Conservation (phyloP, 345 rosid genomes). For the Microthlaspi erraticum region DNA sequence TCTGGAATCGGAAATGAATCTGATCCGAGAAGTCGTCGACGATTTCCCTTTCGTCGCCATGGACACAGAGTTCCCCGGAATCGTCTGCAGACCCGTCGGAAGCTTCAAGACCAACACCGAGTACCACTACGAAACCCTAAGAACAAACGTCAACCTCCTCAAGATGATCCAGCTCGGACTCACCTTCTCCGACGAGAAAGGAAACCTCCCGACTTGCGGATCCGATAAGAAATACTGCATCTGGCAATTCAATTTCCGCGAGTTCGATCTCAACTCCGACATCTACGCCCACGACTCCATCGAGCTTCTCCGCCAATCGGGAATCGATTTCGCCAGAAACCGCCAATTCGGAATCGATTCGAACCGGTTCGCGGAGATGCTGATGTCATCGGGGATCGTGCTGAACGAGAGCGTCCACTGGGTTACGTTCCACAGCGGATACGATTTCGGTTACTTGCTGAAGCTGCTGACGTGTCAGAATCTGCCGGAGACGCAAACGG, state of each 20-base stretch:
- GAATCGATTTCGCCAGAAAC: constrained; percentile 71
- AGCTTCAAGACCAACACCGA: constrained; percentile 58
- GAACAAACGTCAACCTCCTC: constrained; percentile 69
- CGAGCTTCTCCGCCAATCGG: constrained; percentile 63
- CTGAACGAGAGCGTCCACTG: constrained; percentile 69
- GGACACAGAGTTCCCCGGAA: constrained; percentile 89
- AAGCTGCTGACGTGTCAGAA: constrained; percentile 68
- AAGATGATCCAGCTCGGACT: constrained; percentile 81
- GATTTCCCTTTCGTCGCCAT: constrained; percentile 67
- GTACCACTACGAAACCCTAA: constrained; percentile 60
- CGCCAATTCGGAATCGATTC: constrained; percentile 60
- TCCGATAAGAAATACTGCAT: constrained; percentile 60
- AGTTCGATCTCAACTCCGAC: constrained; percentile 61
- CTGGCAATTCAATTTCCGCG: constrained; percentile 84
- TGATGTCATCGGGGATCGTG: constrained; percentile 83
- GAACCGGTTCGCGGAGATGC: constrained; percentile 55
- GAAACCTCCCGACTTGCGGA: constrained; percentile 71
- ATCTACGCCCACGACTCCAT: constrained; percentile 65
- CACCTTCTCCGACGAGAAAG: constrained; percentile 67
- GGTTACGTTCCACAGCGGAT: constrained; percentile 82
- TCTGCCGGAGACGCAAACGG: constrained; percentile 56
- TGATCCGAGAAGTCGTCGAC: constrained; percentile 61
- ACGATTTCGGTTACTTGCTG: constrained; percentile 83
- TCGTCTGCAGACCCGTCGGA: constrained; percentile 60
- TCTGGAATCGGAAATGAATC: constrained; percentile 56